A percentile compares a stretch with the other conserved stretches of the same genome.
Evolutionary conservation across 139 green algal species (phyloP).

Genomic region (Chlamydomonas sp.): DNA sequence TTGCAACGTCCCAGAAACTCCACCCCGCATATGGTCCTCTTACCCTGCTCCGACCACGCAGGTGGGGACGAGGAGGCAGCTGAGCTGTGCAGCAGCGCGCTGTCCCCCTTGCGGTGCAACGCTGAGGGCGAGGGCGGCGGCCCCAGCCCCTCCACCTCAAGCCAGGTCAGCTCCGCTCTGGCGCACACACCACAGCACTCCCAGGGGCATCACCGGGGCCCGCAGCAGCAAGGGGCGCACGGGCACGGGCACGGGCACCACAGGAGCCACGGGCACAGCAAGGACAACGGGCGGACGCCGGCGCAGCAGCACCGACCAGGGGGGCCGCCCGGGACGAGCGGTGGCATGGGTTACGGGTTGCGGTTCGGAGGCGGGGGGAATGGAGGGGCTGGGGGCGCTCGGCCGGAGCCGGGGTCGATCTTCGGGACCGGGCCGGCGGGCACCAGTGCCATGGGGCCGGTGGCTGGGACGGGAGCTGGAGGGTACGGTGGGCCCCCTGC

Average conservation of each 20-base stretch:
- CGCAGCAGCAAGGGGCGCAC: slow-evolving; percentile 17
- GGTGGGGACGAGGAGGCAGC: slow-evolving; percentile 46
- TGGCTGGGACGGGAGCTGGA: not conserved
- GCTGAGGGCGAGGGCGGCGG: slow-evolving; percentile 1
- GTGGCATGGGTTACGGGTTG: no score
- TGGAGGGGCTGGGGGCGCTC: no score
- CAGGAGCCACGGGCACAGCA: not conserved
- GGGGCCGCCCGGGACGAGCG: no score
- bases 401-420: no score
- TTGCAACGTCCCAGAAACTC: no score
- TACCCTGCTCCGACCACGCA: not conserved
- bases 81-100: slow-evolving; percentile 10
- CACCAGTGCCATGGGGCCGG: not conserved
- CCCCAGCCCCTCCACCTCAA: slow-evolving; percentile 11
- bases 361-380: no score
- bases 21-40: not conserved
- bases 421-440: not conserved
- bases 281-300: not conserved
- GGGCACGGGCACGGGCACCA: slow-evolving; percentile 8
- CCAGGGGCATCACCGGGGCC: not conserved
- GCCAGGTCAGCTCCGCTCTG: not conserved
- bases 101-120: not conserved
- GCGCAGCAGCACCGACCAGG: slow-evolving; percentile 37
- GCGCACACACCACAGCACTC: slow-evolving; percentile 1
- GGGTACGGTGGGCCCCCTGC: not conserved